Conservation (phyloP, 192 early-diverging fungal species). For the Chytriomyces hyalinus region DNA sequence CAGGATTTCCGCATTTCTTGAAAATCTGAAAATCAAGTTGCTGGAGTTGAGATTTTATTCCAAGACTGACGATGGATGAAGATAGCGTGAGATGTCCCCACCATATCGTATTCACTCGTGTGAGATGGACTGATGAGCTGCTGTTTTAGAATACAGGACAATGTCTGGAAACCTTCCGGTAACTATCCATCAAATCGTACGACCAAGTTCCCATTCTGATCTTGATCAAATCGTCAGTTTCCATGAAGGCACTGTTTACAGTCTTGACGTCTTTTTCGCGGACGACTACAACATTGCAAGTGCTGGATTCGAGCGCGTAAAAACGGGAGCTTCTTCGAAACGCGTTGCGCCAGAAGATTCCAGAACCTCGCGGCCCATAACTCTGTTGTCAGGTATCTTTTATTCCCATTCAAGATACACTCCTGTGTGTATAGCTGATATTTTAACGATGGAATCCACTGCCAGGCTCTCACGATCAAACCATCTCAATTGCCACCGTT, state of each 20-base stretch:
- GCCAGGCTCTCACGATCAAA: constrained; percentile 60
- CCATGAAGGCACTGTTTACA: constrained; percentile 60
- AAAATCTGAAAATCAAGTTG: too few relatives aligned
- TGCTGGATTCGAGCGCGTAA: background rate
- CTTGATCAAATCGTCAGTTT: background rate
- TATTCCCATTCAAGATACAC: background rate
- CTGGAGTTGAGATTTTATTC: too few relatives aligned
- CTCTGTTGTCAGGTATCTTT: constrained; percentile 30
- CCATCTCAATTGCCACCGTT: constrained; percentile 47
- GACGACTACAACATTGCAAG: constrained; percentile 2
- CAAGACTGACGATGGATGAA: too few relatives aligned
- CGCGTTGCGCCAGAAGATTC: constrained; percentile 11
- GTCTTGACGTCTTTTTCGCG: constrained; percentile 42
- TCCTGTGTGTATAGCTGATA: too few relatives aligned
- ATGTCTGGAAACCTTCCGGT: background rate
- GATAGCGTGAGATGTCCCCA: too few relatives aligned
- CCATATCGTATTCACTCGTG: too few relatives aligned
- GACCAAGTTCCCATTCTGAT: background rate
- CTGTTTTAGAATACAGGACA: background rate
- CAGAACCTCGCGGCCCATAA: background rate
- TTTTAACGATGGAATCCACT: background rate
- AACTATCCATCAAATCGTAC: background rate
- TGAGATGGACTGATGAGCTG: too few relatives aligned
- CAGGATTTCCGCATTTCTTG: too few relatives aligned
- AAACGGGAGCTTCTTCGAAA: background rate